phyloP scores from a whole-genome alignment of 306 rosid species.

The Glycyrrhiza uralensis region DNA sequence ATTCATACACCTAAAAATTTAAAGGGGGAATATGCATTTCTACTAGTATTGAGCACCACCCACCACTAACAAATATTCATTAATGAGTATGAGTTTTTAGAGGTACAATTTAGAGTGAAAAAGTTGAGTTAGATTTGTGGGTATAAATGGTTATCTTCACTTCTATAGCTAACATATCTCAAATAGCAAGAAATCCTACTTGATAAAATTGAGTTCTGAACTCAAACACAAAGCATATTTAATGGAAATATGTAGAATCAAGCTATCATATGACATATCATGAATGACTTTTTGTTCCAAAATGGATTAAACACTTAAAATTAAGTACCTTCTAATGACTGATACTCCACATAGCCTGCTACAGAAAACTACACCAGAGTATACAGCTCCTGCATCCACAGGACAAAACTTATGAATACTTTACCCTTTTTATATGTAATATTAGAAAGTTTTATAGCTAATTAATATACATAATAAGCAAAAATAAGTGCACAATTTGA shows the following conservation, averaged over 20 bases:
- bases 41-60: no score
- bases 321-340: conserved; percentile 68
- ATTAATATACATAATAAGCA: not conserved
- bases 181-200: not conserved
- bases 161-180: not conserved
- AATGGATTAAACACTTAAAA: not conserved
- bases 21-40: no score
- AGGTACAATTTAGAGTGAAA: not conserved
- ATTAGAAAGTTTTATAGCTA: not conserved
- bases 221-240: not conserved
- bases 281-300: not conserved
- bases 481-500: not conserved
- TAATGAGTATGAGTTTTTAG: not conserved
- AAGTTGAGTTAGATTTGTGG: not conserved
- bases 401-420: not conserved
- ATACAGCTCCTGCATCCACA: conserved; percentile 59
- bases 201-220: not conserved
- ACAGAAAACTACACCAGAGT: conserved; percentile 78
- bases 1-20: not conserved
- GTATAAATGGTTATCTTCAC: not conserved
- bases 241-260: not conserved
- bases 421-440: not conserved
- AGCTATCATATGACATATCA: not conserved
- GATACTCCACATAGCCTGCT: conserved; percentile 86
- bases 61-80: not conserved